These are phyloP conservation scores for Hericium rajendrae DNA, from an alignment of 768 basidiomycete species.

Conservation along the genomic window DNA sequence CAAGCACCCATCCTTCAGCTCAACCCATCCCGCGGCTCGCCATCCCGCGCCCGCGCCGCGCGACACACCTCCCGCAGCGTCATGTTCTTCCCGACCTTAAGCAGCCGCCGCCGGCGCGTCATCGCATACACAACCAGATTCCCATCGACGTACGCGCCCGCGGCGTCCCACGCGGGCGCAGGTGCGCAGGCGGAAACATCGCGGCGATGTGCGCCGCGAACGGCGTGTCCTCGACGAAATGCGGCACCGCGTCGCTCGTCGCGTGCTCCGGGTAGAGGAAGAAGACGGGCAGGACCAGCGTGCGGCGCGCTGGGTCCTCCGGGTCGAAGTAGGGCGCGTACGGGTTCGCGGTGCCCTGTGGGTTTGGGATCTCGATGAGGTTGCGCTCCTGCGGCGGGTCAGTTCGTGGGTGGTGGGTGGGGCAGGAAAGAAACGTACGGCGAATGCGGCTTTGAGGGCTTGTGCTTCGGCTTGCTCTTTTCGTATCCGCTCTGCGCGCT, in stretches of 20 bases:
- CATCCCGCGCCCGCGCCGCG: slow-evolving; percentile 50
- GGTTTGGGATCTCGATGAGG: slow-evolving; percentile 45
- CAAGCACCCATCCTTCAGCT: slow-evolving; percentile 74
- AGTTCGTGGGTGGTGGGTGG: not conserved
- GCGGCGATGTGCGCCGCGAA: slow-evolving; percentile 66
- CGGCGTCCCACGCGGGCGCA: slow-evolving; percentile 68
- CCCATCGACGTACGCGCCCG: slow-evolving; percentile 51
- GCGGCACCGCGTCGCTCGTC: slow-evolving; percentile 80
- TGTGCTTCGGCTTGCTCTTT: slow-evolving; percentile 43
- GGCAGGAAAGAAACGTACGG: slow-evolving; percentile 34
- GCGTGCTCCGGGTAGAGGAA: slow-evolving; percentile 89
- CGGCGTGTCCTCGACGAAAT: slow-evolving; percentile 78
- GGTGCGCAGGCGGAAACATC: slow-evolving; percentile 75
- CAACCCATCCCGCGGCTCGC: slow-evolving; percentile 62
- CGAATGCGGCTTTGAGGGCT: slow-evolving; percentile 48
- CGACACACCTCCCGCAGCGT: slow-evolving; percentile 68
- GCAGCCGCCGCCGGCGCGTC: slow-evolving; percentile 61
- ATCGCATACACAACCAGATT: slow-evolving; percentile 77
- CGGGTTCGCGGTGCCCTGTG: slow-evolving; percentile 41
- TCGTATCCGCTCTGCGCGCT: slow-evolving; percentile 37
- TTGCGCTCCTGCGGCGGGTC: slow-evolving; percentile 53
- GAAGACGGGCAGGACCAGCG: slow-evolving; percentile 78
- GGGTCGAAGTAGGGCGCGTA: slow-evolving; percentile 58
- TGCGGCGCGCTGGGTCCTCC: slow-evolving; percentile 47
- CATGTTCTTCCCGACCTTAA: slow-evolving; percentile 91